Evolutionary conservation across 257 asterid genomes (phyloP), one percentile per base, ranked within the genome.

Genomic region (Jacaranda copaia): DNA sequence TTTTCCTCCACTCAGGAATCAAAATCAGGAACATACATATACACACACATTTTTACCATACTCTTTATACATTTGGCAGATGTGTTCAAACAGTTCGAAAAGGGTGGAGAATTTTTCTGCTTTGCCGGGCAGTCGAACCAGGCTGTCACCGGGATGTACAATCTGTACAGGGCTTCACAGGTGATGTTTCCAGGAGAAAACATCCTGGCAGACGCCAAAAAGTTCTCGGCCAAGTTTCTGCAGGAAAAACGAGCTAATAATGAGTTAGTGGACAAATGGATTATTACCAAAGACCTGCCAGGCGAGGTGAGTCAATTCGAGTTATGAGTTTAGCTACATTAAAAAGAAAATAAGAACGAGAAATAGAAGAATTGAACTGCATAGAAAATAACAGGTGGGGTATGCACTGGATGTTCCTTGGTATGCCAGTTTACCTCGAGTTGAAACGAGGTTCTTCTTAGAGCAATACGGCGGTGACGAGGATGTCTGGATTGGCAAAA

Each of bases 401-500:
- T 89, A 88, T 82, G 90, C 96, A 40, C 83, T 96, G 18, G 96
- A 93, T 18, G 80, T 96, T 36, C 97, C 98, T 2, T 93, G 91
- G 94, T 90, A 91, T 48, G 93, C 92, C 18, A 91, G 87, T 70
- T 19, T 96, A 61, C 95, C 97, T 7, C 89, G 99, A 11, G 19
- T 96, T 0, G 99, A 96, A 75, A 80, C 98, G 2, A 80, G 99
- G 72, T 86, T 87, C 40, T 96, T 80, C 65, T 25, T 96, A 53
- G 93, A 93, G 52, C 98, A 90, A 35, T 93, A 96, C 35, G 99
- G 98, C 11, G 98, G 92, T 4, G 95, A 83, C 3, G 88, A 88
- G 14, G 99, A 96, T 73, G 96, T 96, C 3, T 96, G 99, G 99
- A 96, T 96, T 68, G 98, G 99, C 73, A 96, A 96, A 82, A 87